Evolutionary conservation across 345 rosid species (phyloP), one percentile per base, ranked within the genome.

Genomic region (Dimocarpus longan): DNA sequence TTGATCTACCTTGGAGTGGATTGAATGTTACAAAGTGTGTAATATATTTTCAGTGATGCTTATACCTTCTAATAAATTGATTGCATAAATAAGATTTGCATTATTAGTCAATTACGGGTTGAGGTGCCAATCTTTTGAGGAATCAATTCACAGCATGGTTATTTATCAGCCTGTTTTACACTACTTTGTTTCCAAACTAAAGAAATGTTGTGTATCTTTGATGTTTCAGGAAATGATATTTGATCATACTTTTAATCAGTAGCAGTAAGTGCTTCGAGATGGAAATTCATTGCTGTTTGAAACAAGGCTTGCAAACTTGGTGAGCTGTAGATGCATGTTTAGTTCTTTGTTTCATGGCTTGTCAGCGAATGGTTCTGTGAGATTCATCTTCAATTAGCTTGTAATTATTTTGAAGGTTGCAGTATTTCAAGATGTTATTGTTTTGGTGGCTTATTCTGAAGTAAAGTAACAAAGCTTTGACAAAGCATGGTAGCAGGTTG

Each of bases 211-310:
- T 70, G 0, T 52, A 24, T 67, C 48, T 59, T 79, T 75, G 54
- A 57, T 85, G 76, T 81, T 48, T 37, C 88, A 87, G 90, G 88
- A 81, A 70, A 76, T 83, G 84, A 71, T 78, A 70, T 84, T 87
- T 60, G 78, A 86, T 59, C 76, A 76, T 42, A 66, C 82, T 66
- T 82, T 80, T 32, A 72, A 68, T 76, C 75, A 82, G 74, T 84
- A 73, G 73, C 68, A 39, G 44, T 46, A 52, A 60, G 43, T 21
- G 70, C 42, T 71, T 71, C 65, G 65, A 80, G 84, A 52, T 68
- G 73, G 78, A 75, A 73, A 32, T 32, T 15, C 63, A 6, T 62
- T 75, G 71, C 73, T 18, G 68, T 64, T 7, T 60, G 74, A 71
- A 73, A 48, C 71, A 46, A 78, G 50, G 73, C 54, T 68, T 79